Evolutionary conservation across 163 green algal genomes (phyloP).

Genomic region (Coccomyxa subellipsoidea): DNA sequence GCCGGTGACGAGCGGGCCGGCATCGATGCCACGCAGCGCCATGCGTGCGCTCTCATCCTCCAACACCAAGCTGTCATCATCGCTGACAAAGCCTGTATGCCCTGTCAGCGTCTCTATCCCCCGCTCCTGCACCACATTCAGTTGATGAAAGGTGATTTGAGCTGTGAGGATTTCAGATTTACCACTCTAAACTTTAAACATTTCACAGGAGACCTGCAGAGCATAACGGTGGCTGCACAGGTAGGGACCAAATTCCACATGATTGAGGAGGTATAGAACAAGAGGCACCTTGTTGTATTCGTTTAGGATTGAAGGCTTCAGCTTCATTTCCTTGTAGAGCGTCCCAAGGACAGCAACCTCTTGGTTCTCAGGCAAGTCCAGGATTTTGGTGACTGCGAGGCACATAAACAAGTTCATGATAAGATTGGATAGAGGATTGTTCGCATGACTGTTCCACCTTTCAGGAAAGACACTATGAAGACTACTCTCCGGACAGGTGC

Average conservation of each 20-base stretch:
- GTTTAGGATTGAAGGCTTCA: slow-evolving; percentile 91
- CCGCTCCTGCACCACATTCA: slow-evolving; percentile 25
- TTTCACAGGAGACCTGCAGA: neutral
- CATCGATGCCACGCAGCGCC: slow-evolving; percentile 35
- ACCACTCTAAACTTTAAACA: too few relatives aligned
- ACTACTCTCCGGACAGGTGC: neutral
- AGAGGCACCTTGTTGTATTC: slow-evolving; percentile 80
- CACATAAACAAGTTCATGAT: neutral
- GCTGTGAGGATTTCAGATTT: too few relatives aligned
- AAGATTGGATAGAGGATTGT: too few relatives aligned
- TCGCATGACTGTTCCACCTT: too few relatives aligned
- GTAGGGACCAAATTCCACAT: too few relatives aligned
- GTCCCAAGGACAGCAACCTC: slow-evolving; percentile 86
- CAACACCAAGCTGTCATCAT: slow-evolving; percentile 82
- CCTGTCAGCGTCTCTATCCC: slow-evolving; percentile 24
- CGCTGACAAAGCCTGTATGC: slow-evolving; percentile 56
- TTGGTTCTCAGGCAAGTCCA: slow-evolving; percentile 69
- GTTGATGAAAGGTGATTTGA: too few relatives aligned
- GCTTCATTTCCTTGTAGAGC: slow-evolving; percentile 95
- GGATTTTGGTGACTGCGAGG: slow-evolving; percentile 62
- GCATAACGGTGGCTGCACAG: neutral
- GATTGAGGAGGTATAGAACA: neutral
- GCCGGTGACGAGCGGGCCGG: slow-evolving; percentile 65
- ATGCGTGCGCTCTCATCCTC: slow-evolving; percentile 94
- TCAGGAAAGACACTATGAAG: neutral